Evolutionary conservation across 805 yeast genomes (phyloP), one percentile per base, ranked within the genome.

Genomic region (Huiozyma naganishii): DNA sequence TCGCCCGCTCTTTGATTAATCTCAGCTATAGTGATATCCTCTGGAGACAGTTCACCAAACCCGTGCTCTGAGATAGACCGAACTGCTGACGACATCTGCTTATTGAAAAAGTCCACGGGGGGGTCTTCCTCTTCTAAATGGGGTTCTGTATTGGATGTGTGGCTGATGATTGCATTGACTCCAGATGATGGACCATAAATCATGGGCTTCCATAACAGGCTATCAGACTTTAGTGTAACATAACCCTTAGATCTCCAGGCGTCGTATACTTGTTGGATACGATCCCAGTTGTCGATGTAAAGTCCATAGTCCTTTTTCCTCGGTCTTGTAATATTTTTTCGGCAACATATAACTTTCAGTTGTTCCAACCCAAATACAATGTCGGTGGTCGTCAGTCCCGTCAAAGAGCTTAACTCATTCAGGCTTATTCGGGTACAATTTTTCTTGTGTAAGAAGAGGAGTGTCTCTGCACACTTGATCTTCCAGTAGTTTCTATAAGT

Each of bases 401-500:
- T 85, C 9, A 76, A 56, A 44, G 73, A 74, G 4, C 89, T 69
- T 13, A 90, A 55, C 41, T 72, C 78, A 23, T 77, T 74, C 11
- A 90, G 71, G 0, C 89, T 74, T 1, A 78, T 49, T 28, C 30
- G 32, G 2, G 35, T 17, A 17, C 13, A 7, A 7, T 17, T 29
- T 8, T 37, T 17, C 13, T 42, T 30, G 7, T 37, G 50, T 52
- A 32, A 54, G 17, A 4, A 37, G 13, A 47, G 37, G 32, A 69
- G 47, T 1, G 57, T 52, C 33, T 65, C 70, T 7, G 92, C 73
- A 6, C 87, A 65, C 4, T 80, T 69, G 1, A 77, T 65, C 51
- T 75, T 80, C 97, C 97, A 92, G 61, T 83, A 90, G 52, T 79
- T 83, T 48, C 94, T 68, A 61, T 90, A 92, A 47, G 96, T 83